Base-by-base conservation (phyloP, 352 stramenopile species). In the Globisporangium polare region DNA sequence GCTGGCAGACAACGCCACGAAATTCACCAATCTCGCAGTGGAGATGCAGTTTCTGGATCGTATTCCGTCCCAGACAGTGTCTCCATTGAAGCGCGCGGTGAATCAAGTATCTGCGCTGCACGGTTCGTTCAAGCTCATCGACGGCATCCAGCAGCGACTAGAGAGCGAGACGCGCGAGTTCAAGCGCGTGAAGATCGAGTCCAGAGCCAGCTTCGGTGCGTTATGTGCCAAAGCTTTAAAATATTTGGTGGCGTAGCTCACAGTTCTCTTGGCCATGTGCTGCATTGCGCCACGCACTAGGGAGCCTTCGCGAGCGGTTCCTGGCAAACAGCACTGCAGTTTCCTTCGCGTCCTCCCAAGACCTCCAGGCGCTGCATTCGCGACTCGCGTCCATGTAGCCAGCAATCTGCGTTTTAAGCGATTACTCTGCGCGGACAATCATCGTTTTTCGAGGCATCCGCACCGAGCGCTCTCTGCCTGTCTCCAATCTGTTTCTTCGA, bases 141-240 rank as follows among this genome's bases (percentile, higher is more conserved):
- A 81, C 8, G 66, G 12, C 26, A 75, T 90, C 22, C 69, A 86
- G 49, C 45, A 37, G 8, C 35, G 52, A n/a, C 60, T 88, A 26
- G 80, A 85, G 50, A 63, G 81, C 27, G 76, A 87, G 29, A 72
- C 73, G 0, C 71, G 68, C 1, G 57, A 77, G 58, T 86, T 73
- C 42, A 86, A 86, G 67, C 72, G 71, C n/a, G 70, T 69, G 12
- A 87, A 87, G 59, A 66, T 78, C 60, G 73, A 73, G 27, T 83
- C 78, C 10, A 67, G 80, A 56, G 18, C 29, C 18, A 42, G 17
- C 50, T 43, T 43, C 12, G 12, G 50, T 56, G 18, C 12, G 50
- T 27, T 18, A 29, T 10, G 5, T n/a, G n/a, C 10, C 3, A 73
- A 73, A 17, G 74, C 1, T 12, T 26, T 20, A 1, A 31, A 29